Percentiles rank a stretch among this genome's conserved stretches.
Evolutionary conservation across 2,329 filamentous ascomycete species (phyloP).

Genomic region (Monosporascus sp.): DNA sequence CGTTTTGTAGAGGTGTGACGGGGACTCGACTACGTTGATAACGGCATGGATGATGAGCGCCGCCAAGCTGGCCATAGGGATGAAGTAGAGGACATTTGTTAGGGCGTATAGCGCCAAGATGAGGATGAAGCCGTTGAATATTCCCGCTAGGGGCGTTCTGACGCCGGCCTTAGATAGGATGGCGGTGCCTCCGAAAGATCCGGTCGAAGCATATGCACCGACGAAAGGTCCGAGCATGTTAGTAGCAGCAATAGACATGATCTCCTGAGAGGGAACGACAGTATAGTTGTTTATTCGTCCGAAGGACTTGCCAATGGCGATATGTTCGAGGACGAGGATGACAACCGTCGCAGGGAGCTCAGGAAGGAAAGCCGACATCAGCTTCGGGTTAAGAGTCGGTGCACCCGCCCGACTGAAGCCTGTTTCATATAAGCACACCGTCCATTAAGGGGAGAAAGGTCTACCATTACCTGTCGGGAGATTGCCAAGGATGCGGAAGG

Average conservation of each 20-base stretch:
- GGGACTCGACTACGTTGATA: slow-evolving; percentile 67
- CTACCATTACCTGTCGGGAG: slow-evolving; percentile 54
- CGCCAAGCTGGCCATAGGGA: slow-evolving; percentile 64
- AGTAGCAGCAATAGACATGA: slow-evolving; percentile 68
- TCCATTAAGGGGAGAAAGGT: slow-evolving; percentile 5
- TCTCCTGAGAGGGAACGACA: slow-evolving; percentile 70
- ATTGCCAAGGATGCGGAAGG: slow-evolving; percentile 58
- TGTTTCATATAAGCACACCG: slow-evolving; percentile 9
- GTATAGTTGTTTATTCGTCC: slow-evolving; percentile 72
- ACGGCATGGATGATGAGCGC: slow-evolving; percentile 83
- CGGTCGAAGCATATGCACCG: slow-evolving; percentile 45
- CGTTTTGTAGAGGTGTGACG: slow-evolving; percentile 70
- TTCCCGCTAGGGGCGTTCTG: slow-evolving; percentile 69
- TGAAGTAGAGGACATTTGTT: slow-evolving; percentile 75
- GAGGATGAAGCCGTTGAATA: slow-evolving; percentile 72
- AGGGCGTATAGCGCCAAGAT: slow-evolving; percentile 74
- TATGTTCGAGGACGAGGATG: slow-evolving; percentile 74
- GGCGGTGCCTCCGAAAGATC: slow-evolving; percentile 61
- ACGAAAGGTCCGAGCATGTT: slow-evolving; percentile 73
- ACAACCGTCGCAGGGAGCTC: slow-evolving; percentile 67
- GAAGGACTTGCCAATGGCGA: slow-evolving; percentile 76
- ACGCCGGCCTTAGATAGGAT: slow-evolving; percentile 83
- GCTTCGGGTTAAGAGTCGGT: slow-evolving; percentile 47
- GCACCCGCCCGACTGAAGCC: slow-evolving; percentile 61
- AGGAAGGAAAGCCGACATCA: slow-evolving; percentile 53